Base-by-base conservation (phyloP, 441 rosid species). In the Euphorbia schlechtendalii region DNA sequence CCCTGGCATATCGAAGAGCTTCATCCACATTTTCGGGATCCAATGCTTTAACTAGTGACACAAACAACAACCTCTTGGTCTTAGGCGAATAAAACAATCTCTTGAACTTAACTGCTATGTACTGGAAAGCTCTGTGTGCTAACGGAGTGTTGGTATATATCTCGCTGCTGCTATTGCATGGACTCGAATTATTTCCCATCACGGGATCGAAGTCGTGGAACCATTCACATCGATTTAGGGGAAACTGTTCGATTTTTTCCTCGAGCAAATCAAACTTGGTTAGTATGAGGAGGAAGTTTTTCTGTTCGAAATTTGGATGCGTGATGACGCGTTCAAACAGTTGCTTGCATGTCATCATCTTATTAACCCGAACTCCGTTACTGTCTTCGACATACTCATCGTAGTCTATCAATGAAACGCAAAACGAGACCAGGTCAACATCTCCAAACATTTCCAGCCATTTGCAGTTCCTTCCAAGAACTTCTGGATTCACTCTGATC, bases 391-490 rank as follows among this genome's bases (percentile, higher is more conserved):
- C 76, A 61, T 58, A 65, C 68, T 89, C 86, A 69, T 87, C 84
- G 4, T 91, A 94, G 78, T 89, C n/a, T n/a, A n/a, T n/a, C n/a
- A n/a, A n/a, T n/a, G n/a, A n/a, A n/a, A n/a, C n/a, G n/a, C n/a
- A n/a, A 92, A 17, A 80, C 56, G 86, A 72, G 70, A 91, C 85
- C 74, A 94, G 77, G 56, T 96, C 94, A 15, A 87, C 82, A 43
- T 94, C 96, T n/a, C n/a, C n/a, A n/a, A n/a, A n/a, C n/a, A n/a
- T n/a, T n/a, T n/a, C n/a, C n/a, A n/a, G n/a, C n/a, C 96, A 89
- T 65, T 86, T 89, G 82, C 89, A 91, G 82, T 87, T 91, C 69
- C 86, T 98, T 36, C 99, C 96, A 3, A 89, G 88, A 67, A 85
- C 84, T 68, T 83, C 73, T 2, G 92, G 86, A 18, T 89, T 93